phyloP scores from a whole-genome alignment of 2,329 filamentous ascomycete genomes.

The Bipolaris sorokiniana region DNA sequence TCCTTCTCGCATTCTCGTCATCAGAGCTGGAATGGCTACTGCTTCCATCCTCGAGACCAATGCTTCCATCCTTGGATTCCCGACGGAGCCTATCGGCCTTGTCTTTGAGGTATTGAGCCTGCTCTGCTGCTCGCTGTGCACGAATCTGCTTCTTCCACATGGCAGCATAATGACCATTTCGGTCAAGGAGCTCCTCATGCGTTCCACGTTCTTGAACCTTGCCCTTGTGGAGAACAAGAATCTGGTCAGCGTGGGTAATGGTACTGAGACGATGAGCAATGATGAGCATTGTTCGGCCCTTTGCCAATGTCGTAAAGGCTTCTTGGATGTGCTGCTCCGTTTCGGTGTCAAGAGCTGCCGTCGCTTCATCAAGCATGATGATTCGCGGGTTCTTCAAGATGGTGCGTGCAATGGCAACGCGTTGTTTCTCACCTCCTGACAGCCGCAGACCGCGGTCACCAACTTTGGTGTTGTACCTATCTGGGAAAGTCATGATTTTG shows the following conservation, averaged over 20 bases:
- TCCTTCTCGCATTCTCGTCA: constrained; percentile 41
- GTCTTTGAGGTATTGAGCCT: constrained; percentile 57
- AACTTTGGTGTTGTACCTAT: constrained; percentile 87
- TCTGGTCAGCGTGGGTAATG: constrained; percentile 62
- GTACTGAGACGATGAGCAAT: constrained; percentile 77
- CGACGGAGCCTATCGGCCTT: constrained; percentile 57
- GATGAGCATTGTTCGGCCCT: constrained; percentile 89
- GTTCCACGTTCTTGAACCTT: constrained; percentile 59
- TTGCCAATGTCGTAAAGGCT: constrained; percentile 79
- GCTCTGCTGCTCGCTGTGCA: constrained; percentile 57
- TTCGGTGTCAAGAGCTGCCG: constrained; percentile 86
- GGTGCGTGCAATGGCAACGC: constrained; percentile 89
- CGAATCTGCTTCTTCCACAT: constrained; percentile 62
- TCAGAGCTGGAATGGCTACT: constrained; percentile 47
- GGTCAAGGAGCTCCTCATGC: constrained; percentile 58
- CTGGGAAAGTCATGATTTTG: constrained; percentile 86
- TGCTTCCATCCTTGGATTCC: constrained; percentile 54
- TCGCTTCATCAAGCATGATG: constrained; percentile 92
- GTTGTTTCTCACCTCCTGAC: constrained; percentile 91
- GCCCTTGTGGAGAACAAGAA: constrained; percentile 61
- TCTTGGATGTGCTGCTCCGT: constrained; percentile 93
- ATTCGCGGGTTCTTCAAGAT: constrained; percentile 91
- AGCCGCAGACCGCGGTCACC: constrained; percentile 86
- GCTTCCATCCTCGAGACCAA: constrained; percentile 46
- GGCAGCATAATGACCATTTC: constrained; percentile 53